phyloP scores from a whole-genome alignment of 305 asterid genomes.

The Plantago lanceolata region DNA sequence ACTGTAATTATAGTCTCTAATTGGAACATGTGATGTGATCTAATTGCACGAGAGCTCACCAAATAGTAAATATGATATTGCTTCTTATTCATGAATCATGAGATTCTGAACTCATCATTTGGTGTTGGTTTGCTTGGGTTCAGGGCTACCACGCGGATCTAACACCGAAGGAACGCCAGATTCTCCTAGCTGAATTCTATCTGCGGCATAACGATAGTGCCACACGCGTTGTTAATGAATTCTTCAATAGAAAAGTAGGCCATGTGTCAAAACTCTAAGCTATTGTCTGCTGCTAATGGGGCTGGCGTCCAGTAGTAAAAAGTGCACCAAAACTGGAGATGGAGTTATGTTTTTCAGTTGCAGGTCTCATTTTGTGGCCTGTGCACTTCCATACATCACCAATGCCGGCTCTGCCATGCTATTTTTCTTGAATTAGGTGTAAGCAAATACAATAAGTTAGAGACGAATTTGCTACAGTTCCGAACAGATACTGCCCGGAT shows the following conservation, averaged over 20 bases:
- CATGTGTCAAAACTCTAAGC: conserved; percentile 42
- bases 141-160: conserved; percentile 94
- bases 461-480: neutral
- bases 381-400: neutral
- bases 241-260: conserved; percentile 47
- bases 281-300: neutral
- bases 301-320: neutral
- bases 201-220: conserved; percentile 71
- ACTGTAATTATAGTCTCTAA: neutral
- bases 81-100: too few relatives aligned
- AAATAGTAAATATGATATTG: too few relatives aligned
- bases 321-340: neutral
- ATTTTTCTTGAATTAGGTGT: neutral
- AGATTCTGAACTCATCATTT: neutral
- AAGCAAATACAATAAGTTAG: neutral
- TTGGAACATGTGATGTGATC: too few relatives aligned
- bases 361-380: neutral
- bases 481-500: neutral
- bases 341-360: neutral
- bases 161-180: conserved; percentile 54
- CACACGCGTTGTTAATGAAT: conserved; percentile 57
- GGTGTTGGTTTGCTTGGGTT: conserved; percentile 3
- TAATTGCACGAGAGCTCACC: too few relatives aligned
- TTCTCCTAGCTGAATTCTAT: conserved; percentile 81
- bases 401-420: neutral